Conservation (phyloP, 2,329 filamentous ascomycete species). For the Thelonectria blattea region DNA sequence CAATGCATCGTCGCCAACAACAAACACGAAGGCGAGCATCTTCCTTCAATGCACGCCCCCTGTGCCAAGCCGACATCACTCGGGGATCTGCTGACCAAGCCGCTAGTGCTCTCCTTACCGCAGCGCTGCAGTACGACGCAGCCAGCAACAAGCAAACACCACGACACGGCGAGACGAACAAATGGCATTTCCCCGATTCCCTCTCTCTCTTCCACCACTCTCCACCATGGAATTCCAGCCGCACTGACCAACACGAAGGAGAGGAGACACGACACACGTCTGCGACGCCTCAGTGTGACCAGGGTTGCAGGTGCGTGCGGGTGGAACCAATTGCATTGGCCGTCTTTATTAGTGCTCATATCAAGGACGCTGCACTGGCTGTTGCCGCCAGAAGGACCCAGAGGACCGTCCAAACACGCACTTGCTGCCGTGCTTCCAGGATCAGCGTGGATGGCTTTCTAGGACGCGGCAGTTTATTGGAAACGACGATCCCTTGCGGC, state of each 20-base stretch:
- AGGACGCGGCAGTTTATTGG: slow-evolving; percentile 10
- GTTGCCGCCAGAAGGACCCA: not conserved
- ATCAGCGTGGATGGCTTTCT: slow-evolving; percentile 5
- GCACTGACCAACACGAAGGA: slow-evolving; percentile 20
- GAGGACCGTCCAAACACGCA: slow-evolving; percentile 1
- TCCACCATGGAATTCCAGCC: slow-evolving; percentile 7
- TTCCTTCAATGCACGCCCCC: not conserved
- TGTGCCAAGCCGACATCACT: not conserved
- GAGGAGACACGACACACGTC: slow-evolving; percentile 16
- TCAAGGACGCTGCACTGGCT: slow-evolving; percentile 3
- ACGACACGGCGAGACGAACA: slow-evolving; percentile 3
- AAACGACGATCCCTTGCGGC: slow-evolving; percentile 9
- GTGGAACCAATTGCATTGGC: slow-evolving; percentile 1
- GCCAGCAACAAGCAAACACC: not conserved
- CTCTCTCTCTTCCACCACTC: not conserved
- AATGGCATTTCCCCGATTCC: slow-evolving; percentile 14
- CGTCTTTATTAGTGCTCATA: not conserved
- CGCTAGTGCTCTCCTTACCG: not conserved
- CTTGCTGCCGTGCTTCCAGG: slow-evolving; percentile 12
- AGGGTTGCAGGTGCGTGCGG: slow-evolving; percentile 7
- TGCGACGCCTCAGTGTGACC: slow-evolving; percentile 14
- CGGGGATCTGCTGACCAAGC: slow-evolving; percentile 18
- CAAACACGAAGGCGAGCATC: slow-evolving; percentile 1
- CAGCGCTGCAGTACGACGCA: not conserved
- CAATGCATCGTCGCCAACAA: not conserved